A percentile compares a stretch with the other conserved stretches of the same genome.
Evolutionary conservation across 768 basidiomycete species (phyloP).

Genomic region (Galerina sulciceps): DNA sequence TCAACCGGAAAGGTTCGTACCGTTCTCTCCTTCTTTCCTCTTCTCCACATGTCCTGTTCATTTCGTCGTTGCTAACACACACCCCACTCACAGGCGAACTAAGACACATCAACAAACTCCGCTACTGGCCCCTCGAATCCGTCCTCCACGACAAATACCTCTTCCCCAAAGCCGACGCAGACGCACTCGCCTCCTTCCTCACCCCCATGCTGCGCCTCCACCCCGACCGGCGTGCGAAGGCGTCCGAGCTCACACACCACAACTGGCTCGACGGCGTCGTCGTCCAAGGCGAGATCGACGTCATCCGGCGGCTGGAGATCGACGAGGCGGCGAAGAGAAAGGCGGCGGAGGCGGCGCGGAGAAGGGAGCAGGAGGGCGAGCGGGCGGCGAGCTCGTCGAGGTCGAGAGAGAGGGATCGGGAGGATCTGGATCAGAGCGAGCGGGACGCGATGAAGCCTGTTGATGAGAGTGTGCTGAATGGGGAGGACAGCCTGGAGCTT

Average conservation of each 20-base stretch:
- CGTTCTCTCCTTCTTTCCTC: background rate
- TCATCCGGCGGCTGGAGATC: slow-evolving; percentile 64
- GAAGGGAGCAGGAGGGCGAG: slow-evolving; percentile 33
- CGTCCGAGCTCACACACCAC: slow-evolving; percentile 84
- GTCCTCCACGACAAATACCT: slow-evolving; percentile 96
- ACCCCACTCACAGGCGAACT: slow-evolving; percentile 62
- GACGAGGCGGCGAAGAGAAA: slow-evolving; percentile 45
- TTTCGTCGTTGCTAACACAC: background rate
- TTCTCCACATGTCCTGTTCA: background rate
- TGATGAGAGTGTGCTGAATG: slow-evolving; percentile 44
- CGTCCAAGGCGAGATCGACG: slow-evolving; percentile 90
- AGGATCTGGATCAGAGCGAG: slow-evolving; percentile 41
- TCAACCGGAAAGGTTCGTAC: slow-evolving; percentile 89
- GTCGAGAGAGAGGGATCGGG: slow-evolving; percentile 40
- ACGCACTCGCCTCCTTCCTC: slow-evolving; percentile 79
- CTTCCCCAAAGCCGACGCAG: slow-evolving; percentile 83
- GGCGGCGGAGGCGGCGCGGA: slow-evolving; percentile 32
- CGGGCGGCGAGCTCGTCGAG: slow-evolving; percentile 4
- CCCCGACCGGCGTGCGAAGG: slow-evolving; percentile 88
- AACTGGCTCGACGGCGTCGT: slow-evolving; percentile 84
- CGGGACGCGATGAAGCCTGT: slow-evolving; percentile 77
- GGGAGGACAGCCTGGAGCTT: slow-evolving; percentile 7
- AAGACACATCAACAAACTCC: slow-evolving; percentile 91
- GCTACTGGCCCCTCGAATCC: slow-evolving; percentile 85
- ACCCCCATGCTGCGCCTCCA: slow-evolving; percentile 89